These are phyloP conservation scores for Aspergillus persii DNA, from an alignment of 2,329 filamentous ascomycete genomes.

Conservation along the genomic window DNA sequence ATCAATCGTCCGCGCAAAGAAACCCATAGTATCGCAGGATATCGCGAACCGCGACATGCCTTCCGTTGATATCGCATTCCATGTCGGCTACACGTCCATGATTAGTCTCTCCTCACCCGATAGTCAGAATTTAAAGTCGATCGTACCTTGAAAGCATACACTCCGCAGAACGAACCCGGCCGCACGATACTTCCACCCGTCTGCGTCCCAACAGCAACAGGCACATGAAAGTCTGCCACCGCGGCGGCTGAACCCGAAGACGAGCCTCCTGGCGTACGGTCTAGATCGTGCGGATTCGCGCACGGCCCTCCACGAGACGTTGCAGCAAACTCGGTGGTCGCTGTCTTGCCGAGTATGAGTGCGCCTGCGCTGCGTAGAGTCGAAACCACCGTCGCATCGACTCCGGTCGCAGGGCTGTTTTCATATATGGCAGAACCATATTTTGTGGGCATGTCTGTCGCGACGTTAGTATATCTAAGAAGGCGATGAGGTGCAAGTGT, in stretches of 20 bases:
- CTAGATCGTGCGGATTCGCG: constrained; percentile 56
- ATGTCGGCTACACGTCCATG: background rate
- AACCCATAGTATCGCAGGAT: constrained; percentile 8
- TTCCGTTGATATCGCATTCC: background rate
- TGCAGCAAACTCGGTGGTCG: constrained; percentile 12
- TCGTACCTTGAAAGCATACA: constrained; percentile 58
- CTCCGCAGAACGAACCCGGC: constrained; percentile 63
- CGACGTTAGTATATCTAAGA: background rate
- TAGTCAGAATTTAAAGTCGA: background rate
- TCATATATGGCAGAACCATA: constrained; percentile 11
- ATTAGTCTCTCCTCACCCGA: background rate
- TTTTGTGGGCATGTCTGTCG: constrained; percentile 11
- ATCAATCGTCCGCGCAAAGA: background rate
- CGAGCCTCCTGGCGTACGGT: constrained; percentile 63
- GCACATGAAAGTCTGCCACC: constrained; percentile 63
- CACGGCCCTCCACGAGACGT: constrained; percentile 32
- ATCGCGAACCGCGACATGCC: constrained; percentile 31
- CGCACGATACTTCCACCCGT: constrained; percentile 64
- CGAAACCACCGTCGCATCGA: constrained; percentile 5
- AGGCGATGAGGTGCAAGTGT: background rate
- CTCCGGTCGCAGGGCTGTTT: background rate
- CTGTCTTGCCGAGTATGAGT: constrained; percentile 15
- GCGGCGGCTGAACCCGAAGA: constrained; percentile 66
- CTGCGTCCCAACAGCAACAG: constrained; percentile 62
- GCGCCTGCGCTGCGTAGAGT: constrained; percentile 8